Conservation (phyloP, 1,284 basidiomycete genomes). For the Pyrrhoderma noxium region DNA sequence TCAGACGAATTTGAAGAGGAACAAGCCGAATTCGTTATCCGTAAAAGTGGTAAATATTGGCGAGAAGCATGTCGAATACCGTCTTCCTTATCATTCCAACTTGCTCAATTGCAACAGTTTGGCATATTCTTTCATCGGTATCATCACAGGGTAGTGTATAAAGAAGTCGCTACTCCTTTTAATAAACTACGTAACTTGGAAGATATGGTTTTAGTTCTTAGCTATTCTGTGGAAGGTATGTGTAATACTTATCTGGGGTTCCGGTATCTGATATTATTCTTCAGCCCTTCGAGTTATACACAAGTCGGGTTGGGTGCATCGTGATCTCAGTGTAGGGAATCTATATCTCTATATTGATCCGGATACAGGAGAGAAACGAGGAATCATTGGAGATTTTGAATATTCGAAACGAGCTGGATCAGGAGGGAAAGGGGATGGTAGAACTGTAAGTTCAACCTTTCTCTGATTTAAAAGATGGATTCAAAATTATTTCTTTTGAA, state of each 20-base stretch:
- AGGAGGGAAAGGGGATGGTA: not conserved
- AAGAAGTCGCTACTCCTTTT: not conserved
- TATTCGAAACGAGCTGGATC: not conserved
- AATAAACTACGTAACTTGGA: not conserved
- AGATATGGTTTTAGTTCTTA: not conserved
- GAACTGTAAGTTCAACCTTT: too few species aligned
- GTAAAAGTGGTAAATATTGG: too few species aligned
- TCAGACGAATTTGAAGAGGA: too few species aligned
- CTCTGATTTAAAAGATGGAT: too few species aligned
- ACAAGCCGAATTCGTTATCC: too few species aligned
- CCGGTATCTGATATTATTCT: not conserved
- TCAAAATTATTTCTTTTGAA: too few species aligned
- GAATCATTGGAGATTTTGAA: conserved; percentile 4
- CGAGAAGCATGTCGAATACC: too few species aligned
- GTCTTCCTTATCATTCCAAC: too few species aligned
- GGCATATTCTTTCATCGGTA: not conserved
- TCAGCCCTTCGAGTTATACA: not conserved
- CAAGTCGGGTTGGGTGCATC: conserved; percentile 1
- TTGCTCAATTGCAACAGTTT: not conserved
- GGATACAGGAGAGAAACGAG: not conserved
- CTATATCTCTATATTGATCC: not conserved
- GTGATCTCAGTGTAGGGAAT: conserved; percentile 3
- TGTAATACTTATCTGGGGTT: too few species aligned
- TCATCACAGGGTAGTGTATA: not conserved
- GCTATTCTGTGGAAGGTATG: not conserved